Conservation (phyloP, 1,284 basidiomycete genomes). For the Vanrija pseudolonga region DNA sequence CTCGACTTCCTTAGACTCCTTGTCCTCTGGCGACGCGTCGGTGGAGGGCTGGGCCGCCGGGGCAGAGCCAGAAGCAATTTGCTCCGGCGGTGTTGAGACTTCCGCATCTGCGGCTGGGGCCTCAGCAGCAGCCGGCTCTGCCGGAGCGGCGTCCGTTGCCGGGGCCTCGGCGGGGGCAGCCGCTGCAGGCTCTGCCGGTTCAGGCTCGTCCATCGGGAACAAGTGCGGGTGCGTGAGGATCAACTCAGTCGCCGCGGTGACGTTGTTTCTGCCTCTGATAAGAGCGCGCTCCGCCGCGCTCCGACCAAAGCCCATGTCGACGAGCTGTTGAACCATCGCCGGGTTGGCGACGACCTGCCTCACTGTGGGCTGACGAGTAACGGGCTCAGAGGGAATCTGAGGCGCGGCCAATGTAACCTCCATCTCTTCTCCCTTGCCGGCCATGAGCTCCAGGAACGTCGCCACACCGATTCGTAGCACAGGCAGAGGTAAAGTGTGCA, state of each 20-base stretch:
- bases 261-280: constrained; percentile 78
- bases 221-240: constrained; percentile 78
- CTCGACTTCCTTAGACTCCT: constrained; percentile 15
- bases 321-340: constrained; percentile 71
- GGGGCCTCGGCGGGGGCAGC: constrained; percentile 11
- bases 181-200: constrained; percentile 13
- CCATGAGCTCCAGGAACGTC: constrained; percentile 74
- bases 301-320: constrained; percentile 95
- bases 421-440: constrained; percentile 72
- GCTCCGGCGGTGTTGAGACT: neutral
- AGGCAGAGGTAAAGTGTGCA: constrained; percentile 66
- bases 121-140: constrained; percentile 10
- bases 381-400: constrained; percentile 22
- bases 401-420: constrained; percentile 8
- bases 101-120: constrained; percentile 7
- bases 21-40: constrained; percentile 4
- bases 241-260: constrained; percentile 83
- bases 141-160: constrained; percentile 6
- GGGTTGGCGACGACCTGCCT: constrained; percentile 60
- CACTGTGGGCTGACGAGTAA: constrained; percentile 1
- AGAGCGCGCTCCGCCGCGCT: constrained; percentile 80
- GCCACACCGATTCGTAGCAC: constrained; percentile 72
- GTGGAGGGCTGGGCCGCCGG: neutral
- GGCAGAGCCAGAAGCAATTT: neutral
- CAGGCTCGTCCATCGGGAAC: constrained; percentile 50